Evolutionary conservation across 129 eudicot genomes (phyloP).

Genomic region (Centaurea solstitialis): DNA sequence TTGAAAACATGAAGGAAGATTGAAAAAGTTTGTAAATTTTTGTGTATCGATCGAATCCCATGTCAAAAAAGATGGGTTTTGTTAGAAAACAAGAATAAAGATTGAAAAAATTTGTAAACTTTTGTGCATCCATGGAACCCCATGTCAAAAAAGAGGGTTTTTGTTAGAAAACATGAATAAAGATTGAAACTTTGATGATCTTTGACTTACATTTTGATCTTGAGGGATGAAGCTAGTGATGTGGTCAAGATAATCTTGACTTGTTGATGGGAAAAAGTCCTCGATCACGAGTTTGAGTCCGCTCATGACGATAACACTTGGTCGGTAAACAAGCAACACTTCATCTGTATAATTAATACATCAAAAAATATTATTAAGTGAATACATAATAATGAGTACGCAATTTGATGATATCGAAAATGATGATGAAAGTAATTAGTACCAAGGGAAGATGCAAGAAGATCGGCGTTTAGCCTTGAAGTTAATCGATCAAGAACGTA

Average conservation of each 20-base stretch:
- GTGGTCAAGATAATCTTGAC: constrained; percentile 22
- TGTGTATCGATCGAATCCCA: too few relatives aligned
- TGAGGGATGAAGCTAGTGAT: constrained; percentile 38
- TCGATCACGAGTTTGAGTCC: constrained; percentile 41
- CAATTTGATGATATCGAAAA: not conserved
- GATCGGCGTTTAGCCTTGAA: constrained; percentile 33
- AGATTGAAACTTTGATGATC: not conserved
- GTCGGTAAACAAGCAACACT: constrained; percentile 45
- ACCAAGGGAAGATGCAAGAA: constrained; percentile 52
- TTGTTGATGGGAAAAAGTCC: constrained; percentile 15
- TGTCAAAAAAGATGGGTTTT: too few relatives aligned
- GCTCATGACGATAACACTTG: constrained; percentile 49
- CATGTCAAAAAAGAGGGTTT: not conserved
- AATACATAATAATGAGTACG: not conserved
- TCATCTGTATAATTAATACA: constrained; percentile 31
- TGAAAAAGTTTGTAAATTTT: too few relatives aligned
- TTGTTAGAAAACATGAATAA: not conserved
- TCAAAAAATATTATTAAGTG: too few relatives aligned
- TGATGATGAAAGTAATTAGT: not conserved
- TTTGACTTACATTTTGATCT: constrained; percentile 43
- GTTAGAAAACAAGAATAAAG: too few relatives aligned
- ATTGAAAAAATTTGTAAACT: constrained; percentile 36
- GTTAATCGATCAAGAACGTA: constrained; percentile 20
- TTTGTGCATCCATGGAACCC: constrained; percentile 13
- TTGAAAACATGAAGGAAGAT: too few relatives aligned